phyloP scores from a whole-genome alignment of 306 rosid species.

The Hippophae tibetana region DNA sequence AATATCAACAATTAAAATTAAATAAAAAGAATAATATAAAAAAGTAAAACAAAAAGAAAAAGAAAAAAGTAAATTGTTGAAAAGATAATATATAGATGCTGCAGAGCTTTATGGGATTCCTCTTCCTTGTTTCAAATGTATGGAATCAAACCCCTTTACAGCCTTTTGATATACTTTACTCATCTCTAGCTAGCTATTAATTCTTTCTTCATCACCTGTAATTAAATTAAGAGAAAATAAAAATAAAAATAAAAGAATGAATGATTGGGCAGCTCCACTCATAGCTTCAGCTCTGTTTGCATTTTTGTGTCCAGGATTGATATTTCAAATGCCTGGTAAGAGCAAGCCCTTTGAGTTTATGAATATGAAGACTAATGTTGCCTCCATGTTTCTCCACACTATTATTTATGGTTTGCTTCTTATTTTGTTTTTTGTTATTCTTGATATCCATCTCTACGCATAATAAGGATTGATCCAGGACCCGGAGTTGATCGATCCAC shows the following conservation, averaged over 20 bases:
- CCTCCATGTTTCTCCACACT: conserved; percentile 76
- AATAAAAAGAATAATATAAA: too few species aligned
- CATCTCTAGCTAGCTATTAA: background rate
- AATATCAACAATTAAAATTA: too few species aligned
- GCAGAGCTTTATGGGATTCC: conserved; percentile 39
- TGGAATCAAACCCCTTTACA: background rate
- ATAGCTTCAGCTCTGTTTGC: conserved; percentile 76
- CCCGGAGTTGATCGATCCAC: too few species aligned
- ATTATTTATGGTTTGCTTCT: conserved; percentile 70
- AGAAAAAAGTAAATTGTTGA: too few species aligned
- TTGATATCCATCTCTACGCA: conserved; percentile 54
- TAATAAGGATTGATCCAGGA: conserved; percentile 8
- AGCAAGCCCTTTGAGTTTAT: conserved; percentile 51
- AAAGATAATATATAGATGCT: conserved; percentile 8
- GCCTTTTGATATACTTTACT: background rate
- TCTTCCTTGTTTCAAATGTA: conserved; percentile 19
- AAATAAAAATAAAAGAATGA: conserved; percentile 24
- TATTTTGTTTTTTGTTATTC: conserved; percentile 60
- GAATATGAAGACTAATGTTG: conserved; percentile 76
- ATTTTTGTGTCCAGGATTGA: conserved; percentile 64
- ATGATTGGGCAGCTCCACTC: conserved; percentile 76
- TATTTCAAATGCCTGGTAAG: conserved; percentile 83
- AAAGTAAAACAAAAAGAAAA: too few species aligned
- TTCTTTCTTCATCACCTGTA: background rate
- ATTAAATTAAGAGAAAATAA: background rate